Base-by-base conservation (phyloP, 1,284 basidiomycete genomes). In the Mycosarcoma mackinlayi region DNA sequence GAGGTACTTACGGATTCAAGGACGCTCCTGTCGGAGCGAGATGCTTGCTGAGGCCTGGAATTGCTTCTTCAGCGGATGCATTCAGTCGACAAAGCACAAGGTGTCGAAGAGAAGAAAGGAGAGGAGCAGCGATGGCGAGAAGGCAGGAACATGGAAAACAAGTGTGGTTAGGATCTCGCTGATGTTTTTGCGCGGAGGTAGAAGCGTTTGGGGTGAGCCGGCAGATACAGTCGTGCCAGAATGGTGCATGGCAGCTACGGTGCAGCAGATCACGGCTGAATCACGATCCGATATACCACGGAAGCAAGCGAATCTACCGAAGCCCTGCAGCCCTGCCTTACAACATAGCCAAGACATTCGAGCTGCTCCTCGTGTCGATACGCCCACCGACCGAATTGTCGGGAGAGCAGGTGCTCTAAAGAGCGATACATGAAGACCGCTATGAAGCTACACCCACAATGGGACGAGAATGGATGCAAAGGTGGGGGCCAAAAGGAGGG, bases 331-430 rank as follows among this genome's bases (percentile, higher is more conserved):
- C 9, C 19, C 16, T 39, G 37, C 28, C 14, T 7, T 11, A 28
- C 45, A 24, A 41, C 25, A 30, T 37, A n/a, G 48, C 14, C 48
- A 34, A 52, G 31, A 40, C 7, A 19, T 38, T 11, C 18, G 23
- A 19, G 40, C n/a, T 25, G 33, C 14, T 14, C 7, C 19, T 24
- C 24, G 21, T 24, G 21, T 21, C 37, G 25, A 16, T 28, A 18
- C 41, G 10, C 56, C 56, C 63, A 66, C 63, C 37, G 52, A 52
- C 63, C 63, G 57, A 60, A 66, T 66, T 41, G 42, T 47, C 55
- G 63, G 63, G 63, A 38, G 33, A 37, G 23, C 31, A 53, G 44
- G 35, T 39, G 21, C 19, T 28, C 42, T 30, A 11, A 27, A 10
- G 34, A 25, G 41, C 18, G n/a, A 19, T 16, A 23, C 35, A 47